Conservation (phyloP, 169 alveolate species). For the Cryptosporidium xiaoi region DNA sequence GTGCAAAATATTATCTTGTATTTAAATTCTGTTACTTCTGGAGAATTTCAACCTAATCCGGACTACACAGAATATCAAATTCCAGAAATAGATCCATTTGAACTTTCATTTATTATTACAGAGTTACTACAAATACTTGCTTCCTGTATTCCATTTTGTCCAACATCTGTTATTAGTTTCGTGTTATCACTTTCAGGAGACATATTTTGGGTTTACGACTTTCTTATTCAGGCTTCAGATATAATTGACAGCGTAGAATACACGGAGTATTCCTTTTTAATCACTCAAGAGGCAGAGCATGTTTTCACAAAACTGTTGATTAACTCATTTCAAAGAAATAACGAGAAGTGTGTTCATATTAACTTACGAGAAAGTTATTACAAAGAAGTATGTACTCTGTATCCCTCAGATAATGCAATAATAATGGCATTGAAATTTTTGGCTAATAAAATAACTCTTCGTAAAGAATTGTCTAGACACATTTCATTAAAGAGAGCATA, state of each 20-base stretch:
- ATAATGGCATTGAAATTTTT: slow-evolving; percentile 1
- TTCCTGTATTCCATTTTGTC: slow-evolving; percentile 59
- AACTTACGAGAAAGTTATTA: slow-evolving; percentile 14
- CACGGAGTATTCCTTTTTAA: background rate
- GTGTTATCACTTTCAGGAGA: slow-evolving; percentile 45
- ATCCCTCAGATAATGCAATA: slow-evolving; percentile 27
- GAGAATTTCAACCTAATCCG: background rate
- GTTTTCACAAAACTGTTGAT: slow-evolving; percentile 13
- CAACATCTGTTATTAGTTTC: slow-evolving; percentile 30
- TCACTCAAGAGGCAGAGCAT: background rate
- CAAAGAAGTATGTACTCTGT: slow-evolving; percentile 65
- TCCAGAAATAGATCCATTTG: background rate
- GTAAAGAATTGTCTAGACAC: slow-evolving; percentile 31
- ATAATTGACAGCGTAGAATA: background rate
- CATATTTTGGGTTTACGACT: slow-evolving; percentile 53
- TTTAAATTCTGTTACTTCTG: background rate
- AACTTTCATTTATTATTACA: slow-evolving; percentile 12
- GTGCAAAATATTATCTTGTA: slow-evolving; percentile 49
- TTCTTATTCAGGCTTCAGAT: slow-evolving; percentile 65
- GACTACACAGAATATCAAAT: background rate
- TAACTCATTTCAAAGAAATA: background rate
- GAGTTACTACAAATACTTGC: slow-evolving; percentile 53
- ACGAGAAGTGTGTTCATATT: background rate
- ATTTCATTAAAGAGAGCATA: slow-evolving; percentile 25
- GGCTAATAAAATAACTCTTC: slow-evolving; percentile 4